Evolutionary conservation across 1,139 yeast genomes (phyloP).

Genomic region (Candida gigantensis): DNA sequence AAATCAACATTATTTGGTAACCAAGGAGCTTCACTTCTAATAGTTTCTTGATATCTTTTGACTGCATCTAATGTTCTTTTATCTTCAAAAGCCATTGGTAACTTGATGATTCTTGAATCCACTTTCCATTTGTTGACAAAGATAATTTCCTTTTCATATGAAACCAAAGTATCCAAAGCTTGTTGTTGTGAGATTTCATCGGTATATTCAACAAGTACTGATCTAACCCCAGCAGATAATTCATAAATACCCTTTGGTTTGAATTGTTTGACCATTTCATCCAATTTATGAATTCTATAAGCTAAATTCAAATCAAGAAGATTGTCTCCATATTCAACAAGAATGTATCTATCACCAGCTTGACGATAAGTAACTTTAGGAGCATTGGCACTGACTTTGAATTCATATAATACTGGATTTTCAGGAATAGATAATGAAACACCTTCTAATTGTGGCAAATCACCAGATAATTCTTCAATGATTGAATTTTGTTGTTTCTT

Average conservation of each 20-base stretch:
- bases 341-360: slow-evolving; percentile 92
- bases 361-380: slow-evolving; percentile 87
- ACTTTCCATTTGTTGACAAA: slow-evolving; percentile 83
- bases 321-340: slow-evolving; percentile 91
- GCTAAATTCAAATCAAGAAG: slow-evolving; percentile 80
- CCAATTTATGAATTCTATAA: slow-evolving; percentile 82
- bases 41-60: slow-evolving; percentile 87
- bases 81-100: slow-evolving; percentile 98
- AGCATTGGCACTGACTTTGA: slow-evolving; percentile 48
- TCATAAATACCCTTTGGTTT: slow-evolving; percentile 80
- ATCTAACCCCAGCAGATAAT: slow-evolving; percentile 96
- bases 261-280: slow-evolving; percentile 66
- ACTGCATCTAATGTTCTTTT: slow-evolving; percentile 86
- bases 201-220: slow-evolving; percentile 84
- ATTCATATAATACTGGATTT: slow-evolving; percentile 60
- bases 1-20: slow-evolving; percentile 96
- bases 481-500: slow-evolving; percentile 59
- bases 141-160: slow-evolving; percentile 73
- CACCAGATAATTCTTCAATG: slow-evolving; percentile 46
- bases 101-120: slow-evolving; percentile 73
- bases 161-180: slow-evolving; percentile 62
- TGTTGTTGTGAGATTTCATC: slow-evolving; percentile 62
- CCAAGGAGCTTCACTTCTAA: slow-evolving; percentile 94
- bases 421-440: slow-evolving; percentile 43
- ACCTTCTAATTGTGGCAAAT: slow-evolving; percentile 39